phyloP scores from a whole-genome alignment of 306 rosid species.

The Ochetophila trinervis region DNA sequence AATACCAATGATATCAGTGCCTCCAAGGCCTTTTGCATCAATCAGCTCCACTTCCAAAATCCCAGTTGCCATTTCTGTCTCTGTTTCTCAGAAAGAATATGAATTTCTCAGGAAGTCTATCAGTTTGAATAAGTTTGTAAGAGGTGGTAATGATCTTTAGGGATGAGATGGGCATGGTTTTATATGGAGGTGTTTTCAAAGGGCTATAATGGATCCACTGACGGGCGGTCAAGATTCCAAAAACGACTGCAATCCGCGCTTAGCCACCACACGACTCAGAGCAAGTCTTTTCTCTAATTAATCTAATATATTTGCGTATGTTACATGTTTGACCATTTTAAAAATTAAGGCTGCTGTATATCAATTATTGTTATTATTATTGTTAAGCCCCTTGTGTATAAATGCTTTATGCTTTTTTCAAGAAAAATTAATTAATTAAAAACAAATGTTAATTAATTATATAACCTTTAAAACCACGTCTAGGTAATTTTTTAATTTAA shows the following conservation, averaged over 20 bases:
- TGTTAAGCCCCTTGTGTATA: no score
- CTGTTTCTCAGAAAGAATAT: not conserved
- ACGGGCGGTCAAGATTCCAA: slow-evolving; percentile 6
- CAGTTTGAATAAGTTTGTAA: not conserved
- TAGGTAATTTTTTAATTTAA: no score
- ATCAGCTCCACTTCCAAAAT: slow-evolving; percentile 43
- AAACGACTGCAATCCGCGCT: not conserved
- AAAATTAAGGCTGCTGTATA: not conserved
- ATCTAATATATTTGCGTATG: no score
- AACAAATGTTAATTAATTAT: no score
- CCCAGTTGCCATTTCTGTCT: slow-evolving; percentile 46
- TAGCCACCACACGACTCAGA: not conserved
- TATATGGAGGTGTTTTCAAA: not conserved
- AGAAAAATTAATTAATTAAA: no score
- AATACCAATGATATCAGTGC: slow-evolving; percentile 54
- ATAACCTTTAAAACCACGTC: no score
- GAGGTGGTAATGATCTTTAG: no score
- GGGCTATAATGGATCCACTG: not conserved
- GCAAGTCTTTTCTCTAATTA: not conserved
- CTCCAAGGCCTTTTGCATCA: slow-evolving; percentile 50
- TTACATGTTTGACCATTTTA: not conserved
- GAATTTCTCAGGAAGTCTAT: not conserved
- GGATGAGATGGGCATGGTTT: not conserved
- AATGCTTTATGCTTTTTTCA: no score
- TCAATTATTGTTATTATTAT: not conserved